A percentile compares a stretch with the other conserved stretches of the same genome.
These are phyloP conservation scores for Pestalotiopsis sp. DNA, from an alignment of 2,329 filamentous ascomycete species.

Conservation along the genomic window DNA sequence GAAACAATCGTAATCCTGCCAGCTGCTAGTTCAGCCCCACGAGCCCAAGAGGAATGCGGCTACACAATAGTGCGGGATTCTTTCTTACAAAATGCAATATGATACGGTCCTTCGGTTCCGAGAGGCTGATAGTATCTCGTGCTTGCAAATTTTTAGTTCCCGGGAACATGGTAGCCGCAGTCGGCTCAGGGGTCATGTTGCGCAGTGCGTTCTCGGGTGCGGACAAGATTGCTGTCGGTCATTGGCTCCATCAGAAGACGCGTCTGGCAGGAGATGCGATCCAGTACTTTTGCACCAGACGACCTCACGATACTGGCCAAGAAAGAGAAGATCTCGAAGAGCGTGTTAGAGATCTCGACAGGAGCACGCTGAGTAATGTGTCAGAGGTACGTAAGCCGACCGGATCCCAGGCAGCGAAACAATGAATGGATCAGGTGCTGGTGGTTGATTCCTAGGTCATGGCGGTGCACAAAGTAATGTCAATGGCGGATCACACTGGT, in stretches of 20 bases:
- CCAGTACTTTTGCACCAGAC: not conserved
- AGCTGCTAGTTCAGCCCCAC: not conserved
- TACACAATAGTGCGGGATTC: not conserved
- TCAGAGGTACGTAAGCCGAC: not conserved
- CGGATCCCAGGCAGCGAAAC: not conserved
- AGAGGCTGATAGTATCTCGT: not conserved
- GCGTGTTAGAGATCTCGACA: not conserved
- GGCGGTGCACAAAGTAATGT: not conserved
- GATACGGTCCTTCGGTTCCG: conserved; percentile 5
- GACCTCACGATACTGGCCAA: not conserved
- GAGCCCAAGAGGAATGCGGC: not conserved
- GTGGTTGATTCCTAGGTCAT: not conserved
- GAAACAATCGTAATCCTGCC: conserved; percentile 84
- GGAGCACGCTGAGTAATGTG: not conserved
- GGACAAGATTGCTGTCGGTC: not conserved
- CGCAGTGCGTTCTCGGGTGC: not conserved
- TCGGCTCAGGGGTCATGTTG: not conserved
- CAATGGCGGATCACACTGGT: not conserved
- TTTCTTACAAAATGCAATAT: conserved; percentile 13
- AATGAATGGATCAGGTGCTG: not conserved
- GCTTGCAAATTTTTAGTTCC: not conserved
- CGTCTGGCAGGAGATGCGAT: not conserved
- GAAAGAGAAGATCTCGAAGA: not conserved
- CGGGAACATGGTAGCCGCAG: not conserved
- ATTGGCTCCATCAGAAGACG: not conserved